Base-by-base conservation (phyloP, 495 filamentous ascomycete species). In the Aspergillus homomorphus region DNA sequence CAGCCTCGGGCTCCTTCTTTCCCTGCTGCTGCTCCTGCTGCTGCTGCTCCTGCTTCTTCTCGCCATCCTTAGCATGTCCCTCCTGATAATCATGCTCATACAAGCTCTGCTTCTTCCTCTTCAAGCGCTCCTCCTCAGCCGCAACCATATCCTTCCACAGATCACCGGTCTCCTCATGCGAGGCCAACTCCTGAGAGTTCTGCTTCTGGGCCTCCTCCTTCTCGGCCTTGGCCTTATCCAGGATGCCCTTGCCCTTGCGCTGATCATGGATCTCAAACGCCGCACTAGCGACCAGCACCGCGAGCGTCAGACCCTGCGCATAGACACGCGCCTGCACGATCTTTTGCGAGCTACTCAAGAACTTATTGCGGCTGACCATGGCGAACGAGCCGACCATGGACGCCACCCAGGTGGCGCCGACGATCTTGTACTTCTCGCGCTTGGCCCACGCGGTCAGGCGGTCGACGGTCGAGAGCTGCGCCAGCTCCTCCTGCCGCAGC, bases 301-400 rank as follows among this genome's bases (percentile, higher is more conserved):
- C 89, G 18, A 98, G 75, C 50, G 94, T 97, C 65, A 96, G 75
- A 16, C 91, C 92, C 77, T 98, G 94, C n/a, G 94, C 94, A 76
- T 98, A 98, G 59, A 98, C 88, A 80, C 94, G 86, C 10, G 95
- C 95, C 80, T 98, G 94, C 19, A 98, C 94, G 23, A 98, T 78
- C 80, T 98, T 98, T 83, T 98, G 94, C 62, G 79, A 71, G 1
- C 81, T 83, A 19, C 79, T 84, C 7, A 98, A 73, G 73, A 89
- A 91, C 50, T 82, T 84, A 73, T 90, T 92, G 59, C 90, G 81
- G 53, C 87, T 82, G 44, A 97, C 93, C 10, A 96, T 64, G 43
- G 77, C 87, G 24, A 96, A 80, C 0, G 90, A 85, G 26, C 87
- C 69, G 21, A 82, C 85, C 87, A 98, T 96, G 44, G 84, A 84